Percentiles rank a stretch among this genome's conserved stretches.
These are phyloP conservation scores for Ambrosiella xylebori DNA, from an alignment of 2,329 filamentous ascomycete genomes.

Conservation along the genomic window DNA sequence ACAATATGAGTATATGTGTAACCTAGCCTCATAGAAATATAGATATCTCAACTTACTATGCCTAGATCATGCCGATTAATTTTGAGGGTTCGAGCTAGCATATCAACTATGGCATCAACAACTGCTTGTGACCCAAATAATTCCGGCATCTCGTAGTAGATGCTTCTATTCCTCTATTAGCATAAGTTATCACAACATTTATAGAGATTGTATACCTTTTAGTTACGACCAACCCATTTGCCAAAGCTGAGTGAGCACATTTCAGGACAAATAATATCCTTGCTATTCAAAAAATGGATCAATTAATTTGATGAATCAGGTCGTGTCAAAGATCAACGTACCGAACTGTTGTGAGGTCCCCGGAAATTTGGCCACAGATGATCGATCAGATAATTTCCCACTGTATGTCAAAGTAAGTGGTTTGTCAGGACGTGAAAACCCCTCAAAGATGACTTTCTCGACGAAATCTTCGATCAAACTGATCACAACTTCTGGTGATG, in stretches of 20 bases:
- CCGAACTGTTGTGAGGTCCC: neutral
- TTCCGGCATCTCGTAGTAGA: constrained; percentile 61
- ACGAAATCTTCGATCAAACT: constrained; percentile 3
- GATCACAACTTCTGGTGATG: neutral
- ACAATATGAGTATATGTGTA: neutral
- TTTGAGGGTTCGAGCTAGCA: constrained; percentile 52
- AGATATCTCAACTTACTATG: constrained; percentile 34
- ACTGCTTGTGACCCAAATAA: constrained; percentile 52
- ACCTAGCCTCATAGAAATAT: no score
- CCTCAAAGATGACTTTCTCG: constrained; percentile 1
- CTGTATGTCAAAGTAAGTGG: neutral
- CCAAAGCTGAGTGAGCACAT: constrained; percentile 39
- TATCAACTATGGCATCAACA: constrained; percentile 58
- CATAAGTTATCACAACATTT: neutral
- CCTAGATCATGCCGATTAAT: constrained; percentile 49
- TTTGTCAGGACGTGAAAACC: neutral
- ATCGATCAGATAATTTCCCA: neutral
- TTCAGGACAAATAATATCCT: constrained; percentile 41
- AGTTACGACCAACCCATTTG: constrained; percentile 36
- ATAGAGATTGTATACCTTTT: constrained; percentile 35
- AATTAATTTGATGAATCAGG: neutral
- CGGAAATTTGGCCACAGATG: neutral
- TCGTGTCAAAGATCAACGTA: neutral
- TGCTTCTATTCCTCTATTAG: constrained; percentile 37
- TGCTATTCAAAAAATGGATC: constrained; percentile 23